A percentile compares a stretch with the other conserved stretches of the same genome.
These are phyloP conservation scores for Prunella vulgaris DNA, from an alignment of 257 asterid genomes.

Conservation along the genomic window DNA sequence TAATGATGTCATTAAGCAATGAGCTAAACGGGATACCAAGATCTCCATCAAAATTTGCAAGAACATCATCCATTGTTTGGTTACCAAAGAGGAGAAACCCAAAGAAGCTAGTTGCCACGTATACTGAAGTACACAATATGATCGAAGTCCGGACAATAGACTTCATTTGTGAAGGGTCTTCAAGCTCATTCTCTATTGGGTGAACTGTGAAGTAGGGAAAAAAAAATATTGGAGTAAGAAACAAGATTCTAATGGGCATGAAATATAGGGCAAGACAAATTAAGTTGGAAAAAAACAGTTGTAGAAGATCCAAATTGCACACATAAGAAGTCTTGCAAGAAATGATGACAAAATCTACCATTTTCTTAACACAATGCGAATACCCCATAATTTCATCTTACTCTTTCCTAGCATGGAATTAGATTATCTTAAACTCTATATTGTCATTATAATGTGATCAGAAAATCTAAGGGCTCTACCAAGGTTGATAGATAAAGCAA, in stretches of 20 bases:
- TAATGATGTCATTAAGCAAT: slow-evolving; percentile 62
- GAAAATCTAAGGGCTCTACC: neutral
- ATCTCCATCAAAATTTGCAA: slow-evolving; percentile 81
- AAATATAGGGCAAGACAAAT: neutral
- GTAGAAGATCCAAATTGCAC: neutral
- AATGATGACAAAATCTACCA: neutral
- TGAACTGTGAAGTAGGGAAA: slow-evolving; percentile 44
- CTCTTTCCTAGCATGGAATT: neutral
- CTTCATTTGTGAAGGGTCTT: slow-evolving; percentile 67
- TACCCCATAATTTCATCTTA: neutral
- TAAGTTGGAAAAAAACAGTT: no score
- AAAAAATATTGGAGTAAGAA: neutral
- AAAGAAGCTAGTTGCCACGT: slow-evolving; percentile 72
- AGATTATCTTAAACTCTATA: neutral
- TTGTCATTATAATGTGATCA: neutral
- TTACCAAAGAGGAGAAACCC: slow-evolving; percentile 79
- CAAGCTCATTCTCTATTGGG: slow-evolving; percentile 79
- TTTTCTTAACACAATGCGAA: neutral
- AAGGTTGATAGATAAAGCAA: neutral
- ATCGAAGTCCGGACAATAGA: slow-evolving; percentile 70
- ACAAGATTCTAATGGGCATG: neutral
- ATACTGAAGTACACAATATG: slow-evolving; percentile 57
- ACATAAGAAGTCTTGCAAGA: neutral
- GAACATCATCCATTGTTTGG: slow-evolving; percentile 75
- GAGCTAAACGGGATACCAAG: slow-evolving; percentile 69